These are phyloP conservation scores for Myxozyma neotropica DNA, from an alignment of 805 yeast genomes.

Conservation along the genomic window DNA sequence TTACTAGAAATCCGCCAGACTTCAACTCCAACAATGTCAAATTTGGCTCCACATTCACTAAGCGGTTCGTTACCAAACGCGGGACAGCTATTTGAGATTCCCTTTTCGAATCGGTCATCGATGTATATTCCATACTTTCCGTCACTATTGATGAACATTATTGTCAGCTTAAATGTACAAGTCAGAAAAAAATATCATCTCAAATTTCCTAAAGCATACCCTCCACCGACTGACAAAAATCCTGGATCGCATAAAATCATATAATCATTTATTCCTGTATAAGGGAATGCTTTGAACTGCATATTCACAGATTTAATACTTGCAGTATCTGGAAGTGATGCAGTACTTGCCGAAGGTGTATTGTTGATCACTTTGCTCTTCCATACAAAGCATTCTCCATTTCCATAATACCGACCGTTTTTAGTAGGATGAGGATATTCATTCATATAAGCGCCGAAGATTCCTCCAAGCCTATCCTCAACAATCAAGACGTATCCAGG, in stretches of 20 bases:
- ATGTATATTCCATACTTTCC: constrained; percentile 93
- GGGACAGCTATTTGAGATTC: constrained; percentile 74
- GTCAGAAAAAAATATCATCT: no score
- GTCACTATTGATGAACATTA: constrained; percentile 42
- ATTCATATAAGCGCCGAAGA: constrained; percentile 51
- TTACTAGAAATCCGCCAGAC: constrained; percentile 68
- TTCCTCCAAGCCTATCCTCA: constrained; percentile 52
- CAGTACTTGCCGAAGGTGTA: constrained; percentile 84
- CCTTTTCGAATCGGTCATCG: constrained; percentile 70
- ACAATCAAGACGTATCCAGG: constrained; percentile 77
- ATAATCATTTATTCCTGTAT: constrained; percentile 86
- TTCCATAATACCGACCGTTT: constrained; percentile 77
- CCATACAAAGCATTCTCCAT: constrained; percentile 91
- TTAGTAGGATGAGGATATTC: constrained; percentile 75
- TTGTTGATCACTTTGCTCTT: constrained; percentile 67
- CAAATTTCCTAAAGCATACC: no score
- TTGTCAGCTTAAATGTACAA: no score
- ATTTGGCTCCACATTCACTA: constrained; percentile 61
- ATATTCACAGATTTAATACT: constrained; percentile 34
- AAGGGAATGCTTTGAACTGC: constrained; percentile 78
- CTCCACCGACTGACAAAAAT: constrained; percentile 85
- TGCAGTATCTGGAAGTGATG: constrained; percentile 49
- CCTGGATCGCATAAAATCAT: constrained; percentile 77
- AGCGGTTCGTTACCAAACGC: constrained; percentile 91
- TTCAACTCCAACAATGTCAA: constrained; percentile 75